Base-by-base conservation (phyloP, 495 filamentous ascomycete species). In the Pseudomonodictys pantanalensis region DNA sequence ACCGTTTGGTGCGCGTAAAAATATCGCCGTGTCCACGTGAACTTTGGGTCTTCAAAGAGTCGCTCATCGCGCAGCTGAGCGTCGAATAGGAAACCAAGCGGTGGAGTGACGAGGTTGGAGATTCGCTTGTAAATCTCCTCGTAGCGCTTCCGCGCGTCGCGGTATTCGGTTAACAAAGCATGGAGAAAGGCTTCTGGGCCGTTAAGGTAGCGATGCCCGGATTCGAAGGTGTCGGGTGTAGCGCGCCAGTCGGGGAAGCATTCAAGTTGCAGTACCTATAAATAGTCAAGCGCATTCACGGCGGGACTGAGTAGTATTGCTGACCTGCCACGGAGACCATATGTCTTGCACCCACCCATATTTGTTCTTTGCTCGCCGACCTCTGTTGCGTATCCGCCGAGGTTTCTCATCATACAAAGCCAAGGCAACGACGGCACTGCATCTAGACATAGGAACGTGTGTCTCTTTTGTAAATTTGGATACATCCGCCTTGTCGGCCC, bases 1-100 rank as follows among this genome's bases (percentile, higher is more conserved):
- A 83, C 69, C 1, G 80, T 81, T 60, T 81, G 80, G 59, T 76
- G 78, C 12, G 77, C 78, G 77, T 78, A 83, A 63, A 84, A 83
- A 64, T 84, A 83, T 23, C 78, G 74, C 4, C 79, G 72, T 1
- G 78, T 80, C 67, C 77, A 81, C 28, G 79, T 82, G 60, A 80
- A 83, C 22, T 75, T 50, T 17, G 71, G 61, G 64, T 83, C 81
- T 64, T 84, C 81, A 66, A 84, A 84, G 7, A 83, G 71, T 23
- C 83, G 73, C 57, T 71, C 73, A 64, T 84, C 80, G 23, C 81
- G 72, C 15, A 78, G 67, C 12, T 65, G 65, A 20, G 62, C 56
- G 54, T 78, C 66, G 71, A 83, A 84, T 73, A 84, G 80, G 68
- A 83, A 84, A 7, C 77, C 71, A 11, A 74, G 68, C 67, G 78